phyloP scores from a whole-genome alignment of 805 yeast species.

The Saccharomycopsis javanensis region DNA sequence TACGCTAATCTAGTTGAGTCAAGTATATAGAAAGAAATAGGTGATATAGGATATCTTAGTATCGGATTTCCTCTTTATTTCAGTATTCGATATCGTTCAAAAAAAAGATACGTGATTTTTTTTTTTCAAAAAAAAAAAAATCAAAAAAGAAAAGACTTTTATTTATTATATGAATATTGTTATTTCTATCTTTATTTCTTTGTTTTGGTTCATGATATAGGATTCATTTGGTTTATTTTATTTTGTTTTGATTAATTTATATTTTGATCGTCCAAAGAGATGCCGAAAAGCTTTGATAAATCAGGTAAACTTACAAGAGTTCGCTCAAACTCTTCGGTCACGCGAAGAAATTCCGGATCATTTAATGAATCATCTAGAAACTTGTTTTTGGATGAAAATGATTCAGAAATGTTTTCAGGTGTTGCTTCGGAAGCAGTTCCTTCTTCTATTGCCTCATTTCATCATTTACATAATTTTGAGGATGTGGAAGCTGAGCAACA shows the following conservation, averaged over 20 bases:
- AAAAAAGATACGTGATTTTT: no score
- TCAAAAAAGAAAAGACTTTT: no score
- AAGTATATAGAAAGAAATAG: no score
- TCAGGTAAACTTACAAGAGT: constrained; percentile 12
- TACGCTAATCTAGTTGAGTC: no score
- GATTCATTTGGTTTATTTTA: no score
- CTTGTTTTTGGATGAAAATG: constrained; percentile 38
- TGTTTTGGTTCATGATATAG: background rate
- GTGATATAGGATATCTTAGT: no score
- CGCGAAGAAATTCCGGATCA: constrained; percentile 14
- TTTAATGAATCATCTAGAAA: constrained; percentile 4
- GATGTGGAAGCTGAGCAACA: background rate
- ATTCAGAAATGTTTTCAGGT: constrained; percentile 65
- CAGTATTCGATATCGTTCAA: no score
- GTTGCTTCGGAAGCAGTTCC: constrained; percentile 71
- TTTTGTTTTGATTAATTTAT: no score
- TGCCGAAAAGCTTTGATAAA: constrained; percentile 15
- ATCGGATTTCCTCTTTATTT: no score
- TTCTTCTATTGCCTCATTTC: constrained; percentile 67
- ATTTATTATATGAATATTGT: no score
- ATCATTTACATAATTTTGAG: constrained; percentile 50
- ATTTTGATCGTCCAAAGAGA: background rate
- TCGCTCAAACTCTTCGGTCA: constrained; percentile 11
- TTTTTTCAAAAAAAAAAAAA: no score
- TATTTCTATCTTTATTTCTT: no score